Evolutionary conservation across 2,329 filamentous ascomycete species (phyloP).

Genomic region (Aspergillus eucalypticola): DNA sequence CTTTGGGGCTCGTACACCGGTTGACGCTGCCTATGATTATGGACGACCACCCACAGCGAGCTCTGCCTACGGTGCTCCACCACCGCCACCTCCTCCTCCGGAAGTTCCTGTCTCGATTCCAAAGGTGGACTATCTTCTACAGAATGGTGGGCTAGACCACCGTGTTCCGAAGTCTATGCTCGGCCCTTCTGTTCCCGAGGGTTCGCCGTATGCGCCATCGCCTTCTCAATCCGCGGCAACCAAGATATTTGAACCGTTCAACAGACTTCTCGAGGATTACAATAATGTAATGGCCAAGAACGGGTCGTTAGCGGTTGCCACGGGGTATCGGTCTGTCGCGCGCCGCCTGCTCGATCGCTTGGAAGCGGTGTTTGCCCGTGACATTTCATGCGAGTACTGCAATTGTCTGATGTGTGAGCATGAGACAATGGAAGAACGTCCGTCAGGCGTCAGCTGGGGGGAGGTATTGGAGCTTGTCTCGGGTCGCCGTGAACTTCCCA

Average conservation of each 20-base stretch:
- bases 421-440: constrained; percentile 59
- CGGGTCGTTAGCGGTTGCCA: constrained; percentile 91
- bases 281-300: constrained; percentile 75
- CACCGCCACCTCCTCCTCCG: constrained; percentile 76
- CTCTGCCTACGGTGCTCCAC: constrained; percentile 46
- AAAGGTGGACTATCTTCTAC: constrained; percentile 86
- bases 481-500: constrained; percentile 79
- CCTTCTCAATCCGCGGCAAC: constrained; percentile 69
- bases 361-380: constrained; percentile 90
- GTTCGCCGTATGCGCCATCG: constrained; percentile 57
- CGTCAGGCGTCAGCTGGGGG: constrained; percentile 79
- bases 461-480: constrained; percentile 93
- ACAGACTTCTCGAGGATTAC: constrained; percentile 82
- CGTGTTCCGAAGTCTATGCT: constrained; percentile 74
- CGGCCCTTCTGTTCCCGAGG: constrained; percentile 53
- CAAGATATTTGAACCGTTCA: constrained; percentile 78
- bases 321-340: constrained; percentile 92
- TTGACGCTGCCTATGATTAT: constrained; percentile 40
- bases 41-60: constrained; percentile 31
- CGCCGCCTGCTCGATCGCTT: constrained; percentile 83
- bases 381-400: constrained; percentile 85
- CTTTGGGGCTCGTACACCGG: constrained; percentile 30
- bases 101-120: constrained; percentile 68
- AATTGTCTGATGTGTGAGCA: constrained; percentile 79
- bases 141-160: constrained; percentile 77